Evolutionary conservation across 2,329 filamentous ascomycete species (phyloP).

Genomic region (Calycina marina): DNA sequence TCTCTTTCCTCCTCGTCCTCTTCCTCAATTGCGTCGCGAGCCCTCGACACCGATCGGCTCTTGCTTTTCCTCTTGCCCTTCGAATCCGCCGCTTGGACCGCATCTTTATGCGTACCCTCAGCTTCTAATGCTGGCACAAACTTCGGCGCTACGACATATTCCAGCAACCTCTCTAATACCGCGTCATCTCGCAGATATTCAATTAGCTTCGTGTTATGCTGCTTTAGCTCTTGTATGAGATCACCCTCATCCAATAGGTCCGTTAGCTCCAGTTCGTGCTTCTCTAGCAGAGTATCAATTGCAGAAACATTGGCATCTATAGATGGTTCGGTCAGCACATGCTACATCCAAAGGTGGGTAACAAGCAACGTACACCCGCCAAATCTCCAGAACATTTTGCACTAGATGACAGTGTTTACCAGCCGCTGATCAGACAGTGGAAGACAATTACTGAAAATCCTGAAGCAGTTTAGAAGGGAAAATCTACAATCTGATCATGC

Average conservation of each 20-base stretch:
- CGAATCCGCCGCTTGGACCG: conserved; percentile 35
- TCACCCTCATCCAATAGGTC: conserved; percentile 93
- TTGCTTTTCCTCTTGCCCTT: conserved; percentile 29
- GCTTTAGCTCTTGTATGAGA: conserved; percentile 92
- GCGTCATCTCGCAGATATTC: conserved; percentile 85
- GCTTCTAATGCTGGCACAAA: conserved; percentile 40
- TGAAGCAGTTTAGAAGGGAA: no score
- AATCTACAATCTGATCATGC: no score
- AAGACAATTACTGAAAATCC: no score
- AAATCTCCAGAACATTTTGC: conserved; percentile 99
- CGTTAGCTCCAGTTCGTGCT: conserved; percentile 84
- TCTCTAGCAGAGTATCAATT: conserved; percentile 93
- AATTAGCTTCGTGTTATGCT: conserved; percentile 94
- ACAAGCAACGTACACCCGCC: conserved; percentile 52
- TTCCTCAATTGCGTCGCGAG: conserved; percentile 29
- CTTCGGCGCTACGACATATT: conserved; percentile 79
- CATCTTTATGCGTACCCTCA: conserved; percentile 27
- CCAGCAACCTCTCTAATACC: conserved; percentile 70
- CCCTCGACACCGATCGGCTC: conserved; percentile 35
- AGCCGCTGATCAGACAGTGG: conserved; percentile 15
- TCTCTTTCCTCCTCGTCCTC: conserved; percentile 62
- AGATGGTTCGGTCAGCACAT: background rate
- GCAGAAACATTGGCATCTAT: conserved; percentile 79
- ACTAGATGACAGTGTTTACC: conserved; percentile 19
- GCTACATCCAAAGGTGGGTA: no score